Conservation (phyloP, 495 filamentous ascomycete genomes). For the Lepidopterella palustris region DNA sequence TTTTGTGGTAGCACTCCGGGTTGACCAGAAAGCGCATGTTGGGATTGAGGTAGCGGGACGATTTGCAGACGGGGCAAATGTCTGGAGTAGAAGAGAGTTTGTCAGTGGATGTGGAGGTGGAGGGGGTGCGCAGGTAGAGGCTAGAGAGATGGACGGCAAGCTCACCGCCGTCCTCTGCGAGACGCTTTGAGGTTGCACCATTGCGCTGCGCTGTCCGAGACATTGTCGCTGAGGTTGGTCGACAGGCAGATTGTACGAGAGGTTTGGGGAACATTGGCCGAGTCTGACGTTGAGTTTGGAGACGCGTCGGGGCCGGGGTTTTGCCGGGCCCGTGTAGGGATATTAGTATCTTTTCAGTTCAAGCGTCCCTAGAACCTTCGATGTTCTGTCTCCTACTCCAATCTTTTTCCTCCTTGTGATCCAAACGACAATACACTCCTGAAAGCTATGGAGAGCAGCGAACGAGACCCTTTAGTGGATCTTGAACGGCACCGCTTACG, state of each 20-base stretch:
- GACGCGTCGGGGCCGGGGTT: too few species aligned
- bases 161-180: constrained; percentile 28
- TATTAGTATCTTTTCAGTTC: too few species aligned
- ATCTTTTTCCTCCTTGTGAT: not conserved
- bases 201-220: constrained; percentile 19
- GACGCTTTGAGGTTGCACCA: constrained; percentile 15
- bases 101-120: constrained; percentile 8
- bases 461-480: constrained; percentile 19
- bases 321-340: too few species aligned
- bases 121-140: not conserved
- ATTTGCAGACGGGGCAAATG: constrained; percentile 95
- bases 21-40: constrained; percentile 93
- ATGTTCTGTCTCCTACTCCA: not conserved
- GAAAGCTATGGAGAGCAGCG: constrained; percentile 17
- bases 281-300: not conserved
- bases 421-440: not conserved
- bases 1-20: constrained; percentile 96
- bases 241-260: not conserved
- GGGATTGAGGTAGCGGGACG: constrained; percentile 85
- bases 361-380: not conserved
- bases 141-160: constrained; percentile 7
- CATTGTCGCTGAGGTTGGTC: constrained; percentile 19
- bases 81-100: constrained; percentile 53
- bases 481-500: constrained; percentile 69
- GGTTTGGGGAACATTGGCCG: not conserved